A percentile compares a stretch with the other conserved stretches of the same genome.
Conservation (phyloP, 208 protist species). For the Kentomonas sorsogonicus region DNA sequence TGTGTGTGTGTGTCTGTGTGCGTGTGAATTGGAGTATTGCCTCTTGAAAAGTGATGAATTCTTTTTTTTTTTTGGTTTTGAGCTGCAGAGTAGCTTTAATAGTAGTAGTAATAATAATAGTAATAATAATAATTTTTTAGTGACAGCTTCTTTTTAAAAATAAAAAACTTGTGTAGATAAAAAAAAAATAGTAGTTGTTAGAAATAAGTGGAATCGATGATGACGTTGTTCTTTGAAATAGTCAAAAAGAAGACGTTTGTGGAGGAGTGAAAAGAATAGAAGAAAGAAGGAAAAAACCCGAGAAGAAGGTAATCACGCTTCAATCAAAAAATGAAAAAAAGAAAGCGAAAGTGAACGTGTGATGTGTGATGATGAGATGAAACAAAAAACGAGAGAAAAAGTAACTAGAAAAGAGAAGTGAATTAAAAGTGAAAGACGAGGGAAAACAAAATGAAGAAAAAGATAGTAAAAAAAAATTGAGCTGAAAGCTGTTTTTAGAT, state of each 20-base stretch:
- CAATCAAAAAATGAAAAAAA: neutral
- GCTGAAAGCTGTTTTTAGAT: too few relatives aligned
- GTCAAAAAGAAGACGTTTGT: neutral
- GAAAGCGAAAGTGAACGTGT: neutral
- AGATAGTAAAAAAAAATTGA: too few relatives aligned
- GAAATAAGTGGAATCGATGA: neutral
- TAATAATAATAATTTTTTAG: slow-evolving; percentile 3
- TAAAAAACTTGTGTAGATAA: neutral
- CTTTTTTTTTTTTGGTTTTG: too few relatives aligned
- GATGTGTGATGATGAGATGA: neutral
- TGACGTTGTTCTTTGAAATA: neutral
- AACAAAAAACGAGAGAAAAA: too few relatives aligned
- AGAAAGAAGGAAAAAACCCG: too few relatives aligned
- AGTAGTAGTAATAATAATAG: neutral
- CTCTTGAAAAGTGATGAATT: too few relatives aligned
- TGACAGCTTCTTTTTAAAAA: neutral
- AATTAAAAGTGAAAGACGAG: too few relatives aligned
- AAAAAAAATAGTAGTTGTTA: neutral
- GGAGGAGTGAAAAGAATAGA: neutral
- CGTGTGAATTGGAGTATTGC: too few relatives aligned
- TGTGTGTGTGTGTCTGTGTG: too few relatives aligned
- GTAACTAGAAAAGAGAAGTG: too few relatives aligned
- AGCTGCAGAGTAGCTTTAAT: too few relatives aligned
- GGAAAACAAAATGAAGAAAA: too few relatives aligned
- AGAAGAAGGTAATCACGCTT: neutral